Evolutionary conservation across 169 alveolate species (phyloP).

Genomic region (Babesia ovata): DNA sequence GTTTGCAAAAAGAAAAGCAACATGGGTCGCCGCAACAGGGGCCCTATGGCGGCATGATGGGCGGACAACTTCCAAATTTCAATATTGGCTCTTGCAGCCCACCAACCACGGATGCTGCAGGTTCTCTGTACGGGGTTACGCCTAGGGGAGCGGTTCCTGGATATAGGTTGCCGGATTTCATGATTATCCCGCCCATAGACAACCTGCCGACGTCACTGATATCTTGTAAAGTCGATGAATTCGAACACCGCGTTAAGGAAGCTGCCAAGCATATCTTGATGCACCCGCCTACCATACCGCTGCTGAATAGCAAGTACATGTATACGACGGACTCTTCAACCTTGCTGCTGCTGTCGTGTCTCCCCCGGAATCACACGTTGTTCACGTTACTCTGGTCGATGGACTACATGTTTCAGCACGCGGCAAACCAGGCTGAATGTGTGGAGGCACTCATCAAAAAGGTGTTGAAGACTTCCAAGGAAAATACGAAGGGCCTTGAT

Average conservation of each 20-base stretch:
- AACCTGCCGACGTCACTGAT: slow-evolving; percentile 63
- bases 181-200: slow-evolving; percentile 64
- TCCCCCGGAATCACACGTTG: slow-evolving; percentile 71
- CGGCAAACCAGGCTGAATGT: slow-evolving; percentile 70
- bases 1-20: slow-evolving; percentile 44
- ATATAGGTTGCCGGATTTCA: slow-evolving; percentile 51
- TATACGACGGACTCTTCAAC: slow-evolving; percentile 69
- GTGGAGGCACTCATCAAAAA: slow-evolving; percentile 71
- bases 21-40: slow-evolving; percentile 25
- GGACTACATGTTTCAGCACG: slow-evolving; percentile 67
- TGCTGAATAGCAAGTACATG: slow-evolving; percentile 69
- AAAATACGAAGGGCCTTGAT: slow-evolving; percentile 56
- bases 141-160: slow-evolving; percentile 7
- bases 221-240: slow-evolving; percentile 54
- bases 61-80: slow-evolving; percentile 4
- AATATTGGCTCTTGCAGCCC: neutral
- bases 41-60: neutral
- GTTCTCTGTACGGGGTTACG: neutral
- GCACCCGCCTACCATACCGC: slow-evolving; percentile 73
- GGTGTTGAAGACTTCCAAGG: slow-evolving; percentile 68
- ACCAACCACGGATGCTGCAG: neutral
- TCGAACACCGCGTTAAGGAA: slow-evolving; percentile 69
- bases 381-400: slow-evolving; percentile 74
- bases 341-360: slow-evolving; percentile 70
- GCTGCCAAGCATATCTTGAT: slow-evolving; percentile 66